Evolutionary conservation across 805 yeast genomes (phyloP), one percentile per base, ranked within the genome.

Genomic region (Cyberlindnera xishuangbannaensis): DNA sequence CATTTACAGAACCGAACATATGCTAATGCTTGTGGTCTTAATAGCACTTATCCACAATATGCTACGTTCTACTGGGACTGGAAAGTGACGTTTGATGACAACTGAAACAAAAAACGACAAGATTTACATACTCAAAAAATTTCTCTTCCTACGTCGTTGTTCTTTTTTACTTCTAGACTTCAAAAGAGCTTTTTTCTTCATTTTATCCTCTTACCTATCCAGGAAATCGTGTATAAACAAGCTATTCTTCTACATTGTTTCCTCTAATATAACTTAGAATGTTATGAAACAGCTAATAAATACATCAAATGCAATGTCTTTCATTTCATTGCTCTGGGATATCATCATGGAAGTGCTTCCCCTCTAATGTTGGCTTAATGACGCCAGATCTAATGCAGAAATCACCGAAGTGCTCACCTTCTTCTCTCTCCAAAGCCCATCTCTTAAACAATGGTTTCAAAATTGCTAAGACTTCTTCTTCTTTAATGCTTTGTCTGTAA

Each of bases 401-500:
- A 58, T 90, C 97, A 55, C 97, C 97, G 52, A 90, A 90, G 35
- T 85, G 96, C 61, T 90, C 97, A 37, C 86, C 90, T 8, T 87
- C 94, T 27, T 71, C 58, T 64, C 97, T 78, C 62, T 90, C 97
- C 48, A 83, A 64, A 26, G 95, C 81, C 96, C 97, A 90, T 61
- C 84, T 77, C 70, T 86, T 84, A 67, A 90, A 87, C 64, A 90
- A 62, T 19, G 96, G 95, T 56, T 75, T 79, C 59, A 90, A 69
- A 31, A 74, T 79, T 20, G 60, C 73, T 45, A 90, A 61, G 35
- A 88, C 83, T 59, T 90, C 95, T 31, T 83, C 88, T 64, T 90
- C 97, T 58, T 82, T 84, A 47, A 90, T 77, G 18, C 95, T 85
- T 44, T 86, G 81, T 52, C 85, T 72, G 69, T 76, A 90, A 35